Base-by-base conservation (phyloP, 2,329 filamentous ascomycete genomes). In the Xylariaceae sp. region DNA sequence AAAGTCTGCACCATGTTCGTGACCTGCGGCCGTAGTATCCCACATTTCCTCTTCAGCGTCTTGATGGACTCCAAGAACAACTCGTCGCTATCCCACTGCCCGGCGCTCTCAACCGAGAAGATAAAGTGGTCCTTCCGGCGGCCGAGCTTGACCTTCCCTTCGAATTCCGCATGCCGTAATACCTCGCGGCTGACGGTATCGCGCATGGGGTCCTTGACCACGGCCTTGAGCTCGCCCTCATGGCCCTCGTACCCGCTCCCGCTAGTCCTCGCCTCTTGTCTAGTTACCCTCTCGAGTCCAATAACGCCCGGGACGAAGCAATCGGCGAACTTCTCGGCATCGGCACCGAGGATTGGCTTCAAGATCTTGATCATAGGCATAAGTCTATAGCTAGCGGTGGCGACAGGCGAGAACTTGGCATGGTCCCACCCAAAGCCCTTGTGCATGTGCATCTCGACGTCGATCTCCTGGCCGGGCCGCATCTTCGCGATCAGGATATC, bases 131-230 rank as follows among this genome's bases (percentile, higher is more conserved):
- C 94, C 61, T 91, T 80, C 64, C 91, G 78, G 51, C 95, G 81
- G 41, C 94, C 94, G 30, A 99, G 82, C 77, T 91, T 92, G 60
- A 99, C 94, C 77, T 96, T 99, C 68, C 85, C 89, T 72, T 94
- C 84, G 74, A 99, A 97, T 74, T 97, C 94, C 22, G 86, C 80
- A 69, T 99, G 92, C 47, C 94, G 84, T 67, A 99, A 73, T 67
- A 88, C 94, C 74, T 99, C 95, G 62, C 94, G 83, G 72, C 88
- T 95, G 57, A 99, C 92, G 0, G 92, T 97, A 70, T 99, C 95
- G 67, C 88, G 89, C 85, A 96, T 95, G 1, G 92, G 77, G 70
- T 97, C 86, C 58, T 77, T 75, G 1, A 99, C 92, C 0, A 96
- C 90, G 0, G 92, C 94, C 75, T 95, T 95, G 65, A 81, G 73